Conservation (phyloP, 208 protist species). For the Leishmania lainsoni region DNA sequence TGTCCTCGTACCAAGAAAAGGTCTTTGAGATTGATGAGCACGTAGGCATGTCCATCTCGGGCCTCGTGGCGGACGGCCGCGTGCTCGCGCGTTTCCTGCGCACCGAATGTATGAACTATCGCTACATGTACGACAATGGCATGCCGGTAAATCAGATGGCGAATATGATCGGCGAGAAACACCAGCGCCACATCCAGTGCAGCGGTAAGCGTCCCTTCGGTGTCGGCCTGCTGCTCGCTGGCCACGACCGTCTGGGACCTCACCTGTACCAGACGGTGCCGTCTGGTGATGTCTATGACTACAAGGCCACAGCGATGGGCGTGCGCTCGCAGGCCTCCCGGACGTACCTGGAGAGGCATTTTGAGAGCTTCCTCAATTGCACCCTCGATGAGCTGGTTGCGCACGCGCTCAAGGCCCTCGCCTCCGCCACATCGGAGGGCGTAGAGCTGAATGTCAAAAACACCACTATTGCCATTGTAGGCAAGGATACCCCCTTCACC, state of each 20-base stretch:
- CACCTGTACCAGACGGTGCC: slow-evolving; percentile 97
- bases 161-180: slow-evolving; percentile 91
- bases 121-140: slow-evolving; percentile 90
- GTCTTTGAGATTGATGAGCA: slow-evolving; percentile 98
- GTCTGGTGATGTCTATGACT: slow-evolving; percentile 98
- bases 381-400: slow-evolving; percentile 90
- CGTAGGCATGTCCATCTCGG: slow-evolving; percentile 98
- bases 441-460: slow-evolving; percentile 94
- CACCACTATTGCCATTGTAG: slow-evolving; percentile 92
- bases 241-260: slow-evolving; percentile 92
- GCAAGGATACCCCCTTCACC: slow-evolving; percentile 85
- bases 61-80: slow-evolving; percentile 97
- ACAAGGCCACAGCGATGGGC: slow-evolving; percentile 98
- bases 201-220: slow-evolving; percentile 97
- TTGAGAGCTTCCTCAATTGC: slow-evolving; percentile 89
- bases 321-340: slow-evolving; percentile 97
- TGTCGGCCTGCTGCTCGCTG: slow-evolving; percentile 98
- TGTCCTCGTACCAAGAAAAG: slow-evolving; percentile 98
- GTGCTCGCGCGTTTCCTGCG: slow-evolving; percentile 95
- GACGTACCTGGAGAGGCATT: slow-evolving; percentile 99
- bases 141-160: slow-evolving; percentile 80
- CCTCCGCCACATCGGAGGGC: slow-evolving; percentile 89
- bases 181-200: slow-evolving; percentile 97
- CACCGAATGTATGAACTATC: slow-evolving; percentile 97
- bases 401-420: slow-evolving; percentile 94